phyloP scores from a whole-genome alignment of 805 yeast species.

The Babjeviella inositovora region DNA sequence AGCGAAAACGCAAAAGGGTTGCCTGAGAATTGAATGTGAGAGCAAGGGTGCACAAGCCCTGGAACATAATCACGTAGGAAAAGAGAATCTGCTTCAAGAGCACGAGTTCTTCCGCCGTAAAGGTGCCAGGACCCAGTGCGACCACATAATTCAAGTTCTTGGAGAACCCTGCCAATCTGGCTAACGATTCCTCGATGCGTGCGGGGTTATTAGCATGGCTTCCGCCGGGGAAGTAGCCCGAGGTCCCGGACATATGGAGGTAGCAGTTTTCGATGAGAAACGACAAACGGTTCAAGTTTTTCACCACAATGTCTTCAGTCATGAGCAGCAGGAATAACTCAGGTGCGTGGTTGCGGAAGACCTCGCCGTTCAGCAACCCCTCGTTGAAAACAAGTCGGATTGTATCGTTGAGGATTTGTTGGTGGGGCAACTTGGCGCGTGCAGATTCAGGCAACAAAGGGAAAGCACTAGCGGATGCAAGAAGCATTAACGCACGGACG shows the following conservation, averaged over 20 bases:
- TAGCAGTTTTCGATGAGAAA: constrained; percentile 21
- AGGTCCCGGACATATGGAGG: constrained; percentile 3
- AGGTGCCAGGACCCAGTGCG: constrained; percentile 6
- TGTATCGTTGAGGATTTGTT: constrained; percentile 4
- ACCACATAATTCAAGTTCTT: constrained; percentile 3
- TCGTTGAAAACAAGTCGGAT: constrained; percentile 5
- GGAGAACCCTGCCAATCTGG: constrained; percentile 3
- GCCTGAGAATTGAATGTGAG: constrained; percentile 9
- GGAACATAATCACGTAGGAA: constrained; percentile 30
- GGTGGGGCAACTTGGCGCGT: constrained; percentile 6
- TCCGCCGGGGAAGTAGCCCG: no score
- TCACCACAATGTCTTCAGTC: constrained; percentile 21
- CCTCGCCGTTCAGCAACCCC: not conserved
- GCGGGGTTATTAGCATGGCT: constrained; percentile 6
- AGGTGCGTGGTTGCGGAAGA: not conserved
- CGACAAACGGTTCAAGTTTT: constrained; percentile 31
- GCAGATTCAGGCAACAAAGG: constrained; percentile 5
- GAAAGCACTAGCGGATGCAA: constrained; percentile 6
- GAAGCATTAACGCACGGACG: constrained; percentile 5
- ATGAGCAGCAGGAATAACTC: constrained; percentile 5
- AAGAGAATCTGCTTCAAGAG: constrained; percentile 24
- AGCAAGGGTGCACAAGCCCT: constrained; percentile 25
- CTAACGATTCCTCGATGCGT: constrained; percentile 2
- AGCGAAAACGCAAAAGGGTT: constrained; percentile 3
- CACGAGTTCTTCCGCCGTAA: constrained; percentile 1